phyloP scores from a whole-genome alignment of 116 monocot genomes.

The Dioscorea cayenensis region DNA sequence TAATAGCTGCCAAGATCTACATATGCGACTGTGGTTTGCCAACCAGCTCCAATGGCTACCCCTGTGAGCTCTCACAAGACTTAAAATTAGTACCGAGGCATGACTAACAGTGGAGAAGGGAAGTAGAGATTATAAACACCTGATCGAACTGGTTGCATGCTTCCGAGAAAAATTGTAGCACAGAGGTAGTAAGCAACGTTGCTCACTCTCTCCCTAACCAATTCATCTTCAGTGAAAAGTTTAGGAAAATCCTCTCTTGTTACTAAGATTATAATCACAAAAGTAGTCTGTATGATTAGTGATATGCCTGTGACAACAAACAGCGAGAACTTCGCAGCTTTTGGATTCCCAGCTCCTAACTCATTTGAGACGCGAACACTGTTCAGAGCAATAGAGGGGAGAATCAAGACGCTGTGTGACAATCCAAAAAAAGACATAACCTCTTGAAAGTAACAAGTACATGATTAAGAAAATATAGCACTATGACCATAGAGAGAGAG shows the following conservation, averaged over 20 bases:
- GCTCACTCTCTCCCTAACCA: slow-evolving; percentile 23
- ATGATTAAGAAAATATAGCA: not conserved
- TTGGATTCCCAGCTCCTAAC: slow-evolving; percentile 42
- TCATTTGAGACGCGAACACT: slow-evolving; percentile 60
- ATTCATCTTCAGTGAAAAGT: slow-evolving; percentile 21
- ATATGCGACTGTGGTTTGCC: slow-evolving; percentile 47
- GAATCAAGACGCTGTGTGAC: no score
- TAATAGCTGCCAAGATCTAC: slow-evolving; percentile 55
- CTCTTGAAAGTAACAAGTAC: not conserved
- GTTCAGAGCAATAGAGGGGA: not conserved
- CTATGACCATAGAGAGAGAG: no score
- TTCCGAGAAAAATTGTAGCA: slow-evolving; percentile 27
- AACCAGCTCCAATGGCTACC: slow-evolving; percentile 58
- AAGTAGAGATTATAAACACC: slow-evolving; percentile 9
- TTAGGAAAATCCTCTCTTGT: slow-evolving; percentile 22
- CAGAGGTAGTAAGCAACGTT: slow-evolving; percentile 14
- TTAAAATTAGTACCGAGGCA: not conserved
- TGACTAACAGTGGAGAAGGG: not conserved
- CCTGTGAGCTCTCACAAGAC: slow-evolving; percentile 18
- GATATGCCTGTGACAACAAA: slow-evolving; percentile 27
- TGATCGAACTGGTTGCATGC: slow-evolving; percentile 48
- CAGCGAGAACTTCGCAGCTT: slow-evolving; percentile 43
- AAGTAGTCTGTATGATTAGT: slow-evolving; percentile 20
- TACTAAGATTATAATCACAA: slow-evolving; percentile 16
- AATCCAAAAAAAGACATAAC: no score